These are phyloP conservation scores for Trichoderma endophyticum DNA, from an alignment of 2,329 filamentous ascomycete species.

Conservation along the genomic window DNA sequence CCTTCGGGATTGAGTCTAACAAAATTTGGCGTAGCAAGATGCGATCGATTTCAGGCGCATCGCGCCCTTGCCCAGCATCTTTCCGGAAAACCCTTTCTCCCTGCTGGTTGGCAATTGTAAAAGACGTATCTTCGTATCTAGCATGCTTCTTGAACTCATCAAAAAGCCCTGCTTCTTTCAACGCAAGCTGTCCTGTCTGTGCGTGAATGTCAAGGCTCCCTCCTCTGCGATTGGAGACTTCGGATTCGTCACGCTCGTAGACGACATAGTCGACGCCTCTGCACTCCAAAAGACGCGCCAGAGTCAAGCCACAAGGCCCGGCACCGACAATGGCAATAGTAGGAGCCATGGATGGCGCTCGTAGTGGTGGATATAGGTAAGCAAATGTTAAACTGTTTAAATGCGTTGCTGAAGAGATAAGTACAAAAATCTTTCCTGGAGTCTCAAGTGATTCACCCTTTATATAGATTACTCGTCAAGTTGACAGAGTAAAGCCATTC, in stretches of 20 bases:
- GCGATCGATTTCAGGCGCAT: slow-evolving; percentile 43
- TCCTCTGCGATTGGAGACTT: slow-evolving; percentile 45
- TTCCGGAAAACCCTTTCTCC: slow-evolving; percentile 32
- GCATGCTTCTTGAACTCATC: slow-evolving; percentile 48
- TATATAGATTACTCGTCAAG: neutral
- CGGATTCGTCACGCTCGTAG: slow-evolving; percentile 46
- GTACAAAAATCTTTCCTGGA: neutral
- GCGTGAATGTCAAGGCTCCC: slow-evolving; percentile 55
- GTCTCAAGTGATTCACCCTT: neutral
- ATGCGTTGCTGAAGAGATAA: neutral
- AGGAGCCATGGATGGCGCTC: neutral
- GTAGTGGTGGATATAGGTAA: neutral
- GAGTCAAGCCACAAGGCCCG: slow-evolving; percentile 37
- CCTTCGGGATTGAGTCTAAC: slow-evolving; percentile 39
- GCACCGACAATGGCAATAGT: slow-evolving; percentile 48
- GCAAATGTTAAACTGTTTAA: no score
- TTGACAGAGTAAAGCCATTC: neutral
- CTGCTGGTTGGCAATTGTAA: slow-evolving; percentile 45
- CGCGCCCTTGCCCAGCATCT: slow-evolving; percentile 23
- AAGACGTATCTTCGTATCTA: slow-evolving; percentile 46
- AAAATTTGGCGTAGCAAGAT: slow-evolving; percentile 39
- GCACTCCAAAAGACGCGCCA: slow-evolving; percentile 51
- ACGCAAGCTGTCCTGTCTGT: slow-evolving; percentile 47
- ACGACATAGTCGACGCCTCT: slow-evolving; percentile 45
- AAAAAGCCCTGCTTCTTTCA: slow-evolving; percentile 49